A percentile compares a stretch with the other conserved stretches of the same genome.
These are phyloP conservation scores for Oidiodendron maius DNA, from an alignment of 495 filamentous ascomycete species.

Conservation along the genomic window DNA sequence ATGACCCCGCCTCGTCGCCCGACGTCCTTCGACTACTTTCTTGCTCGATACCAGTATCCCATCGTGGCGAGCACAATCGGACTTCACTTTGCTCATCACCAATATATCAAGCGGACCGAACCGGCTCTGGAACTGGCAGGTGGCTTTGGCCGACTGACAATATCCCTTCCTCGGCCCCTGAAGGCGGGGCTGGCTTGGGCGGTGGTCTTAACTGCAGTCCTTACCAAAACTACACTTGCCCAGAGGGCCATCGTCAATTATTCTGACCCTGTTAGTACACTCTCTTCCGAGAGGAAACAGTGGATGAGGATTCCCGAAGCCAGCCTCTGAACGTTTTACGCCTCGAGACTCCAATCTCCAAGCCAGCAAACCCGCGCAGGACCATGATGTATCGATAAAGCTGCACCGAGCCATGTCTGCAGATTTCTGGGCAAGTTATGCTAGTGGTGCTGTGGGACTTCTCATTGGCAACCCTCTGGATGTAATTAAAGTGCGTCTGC, in stretches of 20 bases:
- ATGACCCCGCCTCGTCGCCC: too few relatives aligned
- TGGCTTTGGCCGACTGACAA: neutral
- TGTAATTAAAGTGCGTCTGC: conserved; percentile 75
- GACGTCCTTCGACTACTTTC: conserved; percentile 14
- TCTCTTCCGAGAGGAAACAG: conserved; percentile 8
- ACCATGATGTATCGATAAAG: conserved; percentile 7
- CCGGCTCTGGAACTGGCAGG: conserved; percentile 8
- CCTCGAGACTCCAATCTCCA: too few relatives aligned
- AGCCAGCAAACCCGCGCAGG: neutral
- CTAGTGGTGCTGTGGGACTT: conserved; percentile 77
- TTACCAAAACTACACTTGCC: conserved; percentile 17
- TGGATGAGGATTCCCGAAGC: conserved; percentile 10
- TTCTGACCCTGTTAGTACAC: conserved; percentile 14
- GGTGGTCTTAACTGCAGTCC: conserved; percentile 15
- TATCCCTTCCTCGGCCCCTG: conserved; percentile 10
- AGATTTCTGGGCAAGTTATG: conserved; percentile 84
- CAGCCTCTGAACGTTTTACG: conserved; percentile 5
- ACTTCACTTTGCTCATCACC: conserved; percentile 18
- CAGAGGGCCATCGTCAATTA: conserved; percentile 15
- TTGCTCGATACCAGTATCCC: conserved; percentile 15
- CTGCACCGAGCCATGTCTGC: conserved; percentile 52
- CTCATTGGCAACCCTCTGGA: conserved; percentile 86
- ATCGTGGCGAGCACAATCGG: conserved; percentile 18
- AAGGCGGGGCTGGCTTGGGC: conserved; percentile 21
- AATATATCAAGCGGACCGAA: conserved; percentile 14